Evolutionary conservation across 164 flowering plant species (phyloP).

Genomic region (Tetrastigma voinierianum): DNA sequence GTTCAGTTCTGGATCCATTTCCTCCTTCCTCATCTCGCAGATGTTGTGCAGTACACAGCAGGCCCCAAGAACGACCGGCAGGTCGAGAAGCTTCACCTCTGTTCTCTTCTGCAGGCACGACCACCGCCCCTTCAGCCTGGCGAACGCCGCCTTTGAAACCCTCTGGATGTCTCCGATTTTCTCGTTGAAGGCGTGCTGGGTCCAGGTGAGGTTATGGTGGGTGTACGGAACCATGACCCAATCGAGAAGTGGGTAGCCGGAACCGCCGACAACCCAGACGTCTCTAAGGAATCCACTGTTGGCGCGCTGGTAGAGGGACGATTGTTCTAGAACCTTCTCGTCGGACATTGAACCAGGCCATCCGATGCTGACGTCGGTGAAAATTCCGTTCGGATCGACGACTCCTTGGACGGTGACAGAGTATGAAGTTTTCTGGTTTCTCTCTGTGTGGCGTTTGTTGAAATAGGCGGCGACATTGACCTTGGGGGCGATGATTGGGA

Average conservation of each 20-base stretch:
- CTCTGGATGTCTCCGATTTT: conserved; percentile 41
- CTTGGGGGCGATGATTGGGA: conserved; percentile 82
- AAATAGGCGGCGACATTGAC: conserved; percentile 60
- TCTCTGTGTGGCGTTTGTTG: conserved; percentile 74
- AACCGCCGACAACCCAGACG: conserved; percentile 57
- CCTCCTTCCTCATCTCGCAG: conserved; percentile 68
- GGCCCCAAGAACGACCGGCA: conserved; percentile 80
- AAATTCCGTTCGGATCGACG: conserved; percentile 59
- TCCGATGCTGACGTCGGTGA: conserved; percentile 79
- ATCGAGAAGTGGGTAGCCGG: conserved; percentile 61
- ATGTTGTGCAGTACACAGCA: conserved; percentile 84
- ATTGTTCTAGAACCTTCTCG: conserved; percentile 64
- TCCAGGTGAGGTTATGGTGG: conserved; percentile 71
- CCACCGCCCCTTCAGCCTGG: conserved; percentile 74
- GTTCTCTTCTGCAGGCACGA: conserved; percentile 80
- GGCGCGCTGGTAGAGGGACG: conserved; percentile 55
- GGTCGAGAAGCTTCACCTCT: conserved; percentile 76
- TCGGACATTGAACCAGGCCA: conserved; percentile 85
- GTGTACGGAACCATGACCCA: conserved; percentile 78
- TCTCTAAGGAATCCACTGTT: conserved; percentile 42
- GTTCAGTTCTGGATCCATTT: conserved; percentile 37
- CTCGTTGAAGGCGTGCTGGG: conserved; percentile 78
- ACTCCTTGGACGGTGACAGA: conserved; percentile 83
- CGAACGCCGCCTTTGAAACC: conserved; percentile 55
- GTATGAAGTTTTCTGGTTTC: conserved; percentile 84